Conservation (phyloP, 2,329 filamentous ascomycete genomes). For the Ophiostoma novo-ulmi region DNA sequence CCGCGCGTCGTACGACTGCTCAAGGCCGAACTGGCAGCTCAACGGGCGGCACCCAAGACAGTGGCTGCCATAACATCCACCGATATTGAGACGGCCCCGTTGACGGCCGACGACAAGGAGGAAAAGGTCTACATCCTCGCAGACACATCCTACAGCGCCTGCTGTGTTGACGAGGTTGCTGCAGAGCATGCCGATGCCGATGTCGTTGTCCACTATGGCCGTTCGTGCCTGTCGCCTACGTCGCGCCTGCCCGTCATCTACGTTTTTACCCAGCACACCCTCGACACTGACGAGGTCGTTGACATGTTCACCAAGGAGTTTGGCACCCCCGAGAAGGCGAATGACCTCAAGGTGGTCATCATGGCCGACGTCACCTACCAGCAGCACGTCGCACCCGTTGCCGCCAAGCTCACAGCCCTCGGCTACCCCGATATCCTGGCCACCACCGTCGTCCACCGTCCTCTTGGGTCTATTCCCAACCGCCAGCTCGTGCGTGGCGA, state of each 20-base stretch:
- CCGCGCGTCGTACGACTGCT: slow-evolving; percentile 70
- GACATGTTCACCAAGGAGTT: slow-evolving; percentile 65
- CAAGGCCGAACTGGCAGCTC: slow-evolving; percentile 33
- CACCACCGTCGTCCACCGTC: slow-evolving; percentile 71
- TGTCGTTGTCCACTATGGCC: slow-evolving; percentile 88
- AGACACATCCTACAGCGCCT: slow-evolving; percentile 94
- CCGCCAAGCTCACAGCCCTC: slow-evolving; percentile 46
- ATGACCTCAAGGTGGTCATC: slow-evolving; percentile 57
- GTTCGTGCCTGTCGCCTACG: slow-evolving; percentile 86
- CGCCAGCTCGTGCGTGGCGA: slow-evolving; percentile 50
- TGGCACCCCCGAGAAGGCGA: slow-evolving; percentile 45
- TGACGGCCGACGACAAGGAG: not conserved
- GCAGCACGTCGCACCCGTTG: slow-evolving; percentile 61
- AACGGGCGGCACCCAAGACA: slow-evolving; percentile 10
- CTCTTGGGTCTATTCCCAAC: slow-evolving; percentile 77
- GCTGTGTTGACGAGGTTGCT: slow-evolving; percentile 94
- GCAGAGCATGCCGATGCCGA: slow-evolving; percentile 90
- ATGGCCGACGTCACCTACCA: slow-evolving; percentile 89
- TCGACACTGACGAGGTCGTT: slow-evolving; percentile 57
- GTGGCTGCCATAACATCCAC: not conserved
- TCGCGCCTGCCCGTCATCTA: slow-evolving; percentile 82
- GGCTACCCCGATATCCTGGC: slow-evolving; percentile 69
- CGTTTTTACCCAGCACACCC: slow-evolving; percentile 71
- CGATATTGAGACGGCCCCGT: not conserved
- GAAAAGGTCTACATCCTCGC: slow-evolving; percentile 72